These are phyloP conservation scores for Chrysanthemum seticuspe DNA, from an alignment of 129 eudicot genomes.

Conservation along the genomic window DNA sequence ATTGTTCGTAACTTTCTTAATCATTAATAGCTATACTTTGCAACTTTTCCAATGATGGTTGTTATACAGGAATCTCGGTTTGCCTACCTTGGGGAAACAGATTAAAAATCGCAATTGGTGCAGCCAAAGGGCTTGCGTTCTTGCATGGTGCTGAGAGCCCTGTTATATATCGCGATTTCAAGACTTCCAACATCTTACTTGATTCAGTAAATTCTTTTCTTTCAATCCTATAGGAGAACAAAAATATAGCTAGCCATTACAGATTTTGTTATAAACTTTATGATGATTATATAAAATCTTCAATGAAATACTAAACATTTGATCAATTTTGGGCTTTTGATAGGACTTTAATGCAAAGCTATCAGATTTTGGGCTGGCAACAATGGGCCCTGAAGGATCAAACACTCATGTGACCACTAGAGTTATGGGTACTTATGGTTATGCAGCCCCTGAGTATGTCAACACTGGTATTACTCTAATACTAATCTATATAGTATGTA, in stretches of 20 bases:
- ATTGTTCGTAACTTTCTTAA: no score
- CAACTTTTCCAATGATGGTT: neutral
- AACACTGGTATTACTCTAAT: constrained; percentile 56
- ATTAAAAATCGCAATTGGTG: constrained; percentile 83
- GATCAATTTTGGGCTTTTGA: no score
- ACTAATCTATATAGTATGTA: no score
- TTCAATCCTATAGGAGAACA: neutral
- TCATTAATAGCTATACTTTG: no score
- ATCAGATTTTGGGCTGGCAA: constrained; percentile 84
- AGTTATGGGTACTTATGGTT: constrained; percentile 92
- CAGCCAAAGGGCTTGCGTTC: constrained; percentile 95
- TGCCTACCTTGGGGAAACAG: constrained; percentile 89
- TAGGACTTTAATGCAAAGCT: constrained; percentile 84
- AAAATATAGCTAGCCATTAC: neutral
- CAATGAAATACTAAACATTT: neutral
- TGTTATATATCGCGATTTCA: constrained; percentile 91
- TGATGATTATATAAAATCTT: neutral
- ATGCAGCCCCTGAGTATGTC: constrained; percentile 93
- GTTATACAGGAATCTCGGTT: constrained; percentile 59
- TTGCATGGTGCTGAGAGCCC: constrained; percentile 94
- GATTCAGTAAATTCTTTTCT: constrained; percentile 63
- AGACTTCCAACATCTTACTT: constrained; percentile 86
- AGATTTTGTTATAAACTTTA: neutral
- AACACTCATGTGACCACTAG: constrained; percentile 84
- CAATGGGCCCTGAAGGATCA: constrained; percentile 93